phyloP scores from a whole-genome alignment of 1,284 basidiomycete species.

The Rhodotorula mucilaginosa region DNA sequence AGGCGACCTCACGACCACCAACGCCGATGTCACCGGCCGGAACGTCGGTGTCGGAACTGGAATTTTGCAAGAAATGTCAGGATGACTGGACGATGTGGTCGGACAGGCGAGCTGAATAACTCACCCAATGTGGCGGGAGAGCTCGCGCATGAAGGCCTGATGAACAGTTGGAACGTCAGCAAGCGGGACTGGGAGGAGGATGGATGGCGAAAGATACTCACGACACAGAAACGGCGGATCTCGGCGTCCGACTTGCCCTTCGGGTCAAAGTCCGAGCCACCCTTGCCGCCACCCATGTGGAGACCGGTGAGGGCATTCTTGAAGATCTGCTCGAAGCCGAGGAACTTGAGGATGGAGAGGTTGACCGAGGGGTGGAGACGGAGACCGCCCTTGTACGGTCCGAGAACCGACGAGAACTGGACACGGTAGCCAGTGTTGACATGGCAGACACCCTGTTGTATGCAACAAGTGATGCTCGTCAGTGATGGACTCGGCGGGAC shows the following conservation, averaged over 20 bases:
- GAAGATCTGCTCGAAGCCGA: slow-evolving; percentile 78
- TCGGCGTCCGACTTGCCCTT: slow-evolving; percentile 76
- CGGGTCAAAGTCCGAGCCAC: slow-evolving; percentile 59
- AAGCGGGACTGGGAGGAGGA: background rate
- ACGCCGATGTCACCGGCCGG: slow-evolving; percentile 73
- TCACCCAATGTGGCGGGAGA: slow-evolving; percentile 63
- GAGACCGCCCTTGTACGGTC: slow-evolving; percentile 79
- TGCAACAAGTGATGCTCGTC: background rate
- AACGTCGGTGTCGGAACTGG: slow-evolving; percentile 64
- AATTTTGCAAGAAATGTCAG: too few relatives aligned
- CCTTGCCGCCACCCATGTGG: slow-evolving; percentile 67
- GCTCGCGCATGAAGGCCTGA: slow-evolving; percentile 68
- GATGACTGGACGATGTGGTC: background rate
- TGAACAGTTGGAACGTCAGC: slow-evolving; percentile 19
- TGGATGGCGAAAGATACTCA: slow-evolving; percentile 42
- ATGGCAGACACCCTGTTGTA: slow-evolving; percentile 58
- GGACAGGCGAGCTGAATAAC: slow-evolving; percentile 44
- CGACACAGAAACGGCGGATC: slow-evolving; percentile 67
- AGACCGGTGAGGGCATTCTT: slow-evolving; percentile 79
- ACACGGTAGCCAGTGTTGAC: slow-evolving; percentile 76
- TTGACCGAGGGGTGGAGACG: slow-evolving; percentile 78
- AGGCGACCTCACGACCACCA: slow-evolving; percentile 60
- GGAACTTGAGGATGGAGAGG: slow-evolving; percentile 80
- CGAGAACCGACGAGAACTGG: slow-evolving; percentile 76
- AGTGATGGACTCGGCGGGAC: background rate